Evolutionary conservation across 441 rosid genomes (phyloP).

Genomic region (Eutrema salsugineum): DNA sequence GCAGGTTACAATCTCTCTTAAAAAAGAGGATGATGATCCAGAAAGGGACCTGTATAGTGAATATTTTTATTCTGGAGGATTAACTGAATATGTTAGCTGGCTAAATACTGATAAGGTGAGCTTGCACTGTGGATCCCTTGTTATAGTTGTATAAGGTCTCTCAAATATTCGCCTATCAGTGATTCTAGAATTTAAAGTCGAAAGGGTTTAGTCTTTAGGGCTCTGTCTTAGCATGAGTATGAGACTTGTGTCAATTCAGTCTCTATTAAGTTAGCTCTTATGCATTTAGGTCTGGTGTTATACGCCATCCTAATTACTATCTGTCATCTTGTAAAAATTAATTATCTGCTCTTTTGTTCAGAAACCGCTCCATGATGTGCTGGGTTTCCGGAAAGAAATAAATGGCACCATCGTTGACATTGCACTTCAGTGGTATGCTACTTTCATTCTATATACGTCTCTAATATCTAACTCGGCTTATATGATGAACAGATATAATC

Average conservation of each 20-base stretch:
- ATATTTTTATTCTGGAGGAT: conserved; percentile 86
- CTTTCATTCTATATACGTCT: not conserved
- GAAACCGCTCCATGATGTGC: conserved; percentile 86
- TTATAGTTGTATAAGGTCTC: conserved; percentile 1
- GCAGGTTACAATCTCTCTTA: conserved; percentile 79
- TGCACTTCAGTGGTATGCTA: conserved; percentile 86
- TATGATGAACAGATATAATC: not conserved
- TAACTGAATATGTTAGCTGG: conserved; percentile 92
- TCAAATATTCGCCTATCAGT: not conserved
- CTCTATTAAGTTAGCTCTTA: conserved; percentile 6
- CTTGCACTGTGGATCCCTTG: not conserved
- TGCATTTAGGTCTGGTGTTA: conserved; percentile 4
- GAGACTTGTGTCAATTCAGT: not conserved
- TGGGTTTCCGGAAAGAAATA: conserved; percentile 66
- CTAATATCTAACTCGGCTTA: not conserved
- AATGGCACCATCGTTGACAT: conserved; percentile 67
- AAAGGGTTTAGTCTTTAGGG: not conserved
- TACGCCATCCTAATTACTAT: conserved; percentile 7
- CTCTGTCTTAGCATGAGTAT: not conserved
- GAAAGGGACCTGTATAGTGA: conserved; percentile 60
- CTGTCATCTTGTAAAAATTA: conserved; percentile 1
- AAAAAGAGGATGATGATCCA: conserved; percentile 56
- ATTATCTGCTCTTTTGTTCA: conserved; percentile 39
- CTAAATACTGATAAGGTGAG: conserved; percentile 83
- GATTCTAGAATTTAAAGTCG: not conserved